phyloP scores from a whole-genome alignment of 345 rosid genomes.

The Carallia brachiata region DNA sequence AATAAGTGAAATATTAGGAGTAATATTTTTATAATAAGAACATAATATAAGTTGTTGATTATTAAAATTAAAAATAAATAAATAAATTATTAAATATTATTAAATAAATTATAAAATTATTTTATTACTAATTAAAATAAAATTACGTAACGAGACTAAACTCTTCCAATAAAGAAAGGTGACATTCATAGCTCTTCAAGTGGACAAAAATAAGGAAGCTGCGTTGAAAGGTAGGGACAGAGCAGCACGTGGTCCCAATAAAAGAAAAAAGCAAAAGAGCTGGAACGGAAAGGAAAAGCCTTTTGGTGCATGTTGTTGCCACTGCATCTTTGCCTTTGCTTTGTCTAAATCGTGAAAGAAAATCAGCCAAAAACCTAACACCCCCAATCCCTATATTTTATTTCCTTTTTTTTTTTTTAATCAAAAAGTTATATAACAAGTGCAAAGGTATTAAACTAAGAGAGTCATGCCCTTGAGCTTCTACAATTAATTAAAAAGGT shows the following conservation, averaged over 20 bases:
- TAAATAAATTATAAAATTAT: too few species aligned
- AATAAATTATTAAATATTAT: too few species aligned
- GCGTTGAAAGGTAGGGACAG: conserved; percentile 40
- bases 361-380: neutral
- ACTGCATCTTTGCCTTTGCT: conserved; percentile 23
- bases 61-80: too few species aligned
- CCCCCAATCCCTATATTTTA: too few species aligned
- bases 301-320: conserved; percentile 23
- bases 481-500: conserved; percentile 24
- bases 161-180: too few species aligned
- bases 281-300: neutral
- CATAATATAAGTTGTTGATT: too few species aligned
- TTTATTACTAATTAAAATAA: too few species aligned
- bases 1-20: too few species aligned
- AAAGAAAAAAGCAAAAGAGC: conserved; percentile 9
- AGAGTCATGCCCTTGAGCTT: conserved; percentile 11
- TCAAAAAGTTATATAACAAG: too few species aligned
- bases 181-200: conserved; percentile 12
- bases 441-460: conserved; percentile 1
- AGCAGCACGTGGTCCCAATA: conserved; percentile 34
- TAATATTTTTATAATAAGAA: too few species aligned
- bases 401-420: too few species aligned
- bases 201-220: conserved; percentile 23
- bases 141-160: too few species aligned
- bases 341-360: conserved; percentile 26